Conservation (phyloP, 495 filamentous ascomycete genomes). For the Lepidopterella palustris region DNA sequence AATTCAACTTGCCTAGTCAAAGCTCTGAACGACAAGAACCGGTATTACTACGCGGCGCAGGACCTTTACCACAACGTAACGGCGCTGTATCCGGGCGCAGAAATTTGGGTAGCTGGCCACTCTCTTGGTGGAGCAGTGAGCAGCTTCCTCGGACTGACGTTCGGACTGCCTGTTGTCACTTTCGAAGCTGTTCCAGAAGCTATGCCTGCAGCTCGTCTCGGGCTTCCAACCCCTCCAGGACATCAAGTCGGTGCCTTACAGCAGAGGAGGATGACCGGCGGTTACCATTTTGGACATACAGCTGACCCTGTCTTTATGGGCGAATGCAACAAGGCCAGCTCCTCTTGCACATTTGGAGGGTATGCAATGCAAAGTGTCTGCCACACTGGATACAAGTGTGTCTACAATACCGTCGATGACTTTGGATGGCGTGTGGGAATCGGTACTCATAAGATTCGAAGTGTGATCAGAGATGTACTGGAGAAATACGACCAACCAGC, state of each 20-base stretch:
- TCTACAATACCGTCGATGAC: conserved; percentile 85
- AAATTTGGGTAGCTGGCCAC: conserved; percentile 84
- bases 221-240: conserved; percentile 79
- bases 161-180: conserved; percentile 77
- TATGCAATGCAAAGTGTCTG: conserved; percentile 91
- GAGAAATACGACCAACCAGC: conserved; percentile 72
- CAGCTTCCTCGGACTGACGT: conserved; percentile 81
- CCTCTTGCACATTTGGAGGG: conserved; percentile 82
- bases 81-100: conserved; percentile 73
- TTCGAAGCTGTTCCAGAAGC: conserved; percentile 91
- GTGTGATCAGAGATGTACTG: conserved; percentile 79
- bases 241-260: conserved; percentile 63
- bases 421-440: conserved; percentile 84
- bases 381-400: conserved; percentile 79
- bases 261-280: conserved; percentile 61
- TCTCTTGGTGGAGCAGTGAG: conserved; percentile 85
- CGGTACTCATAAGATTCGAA: conserved; percentile 76
- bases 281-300: conserved; percentile 92
- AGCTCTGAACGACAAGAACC: conserved; percentile 70
- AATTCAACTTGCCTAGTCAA: conserved; percentile 81
- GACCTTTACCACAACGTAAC: conserved; percentile 92
- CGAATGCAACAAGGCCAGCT: conserved; percentile 81
- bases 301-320: conserved; percentile 95
- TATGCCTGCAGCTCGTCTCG: conserved; percentile 74
- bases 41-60: conserved; percentile 79